phyloP scores from a whole-genome alignment of 208 protist species.

The Tritrichomonas foetus region DNA sequence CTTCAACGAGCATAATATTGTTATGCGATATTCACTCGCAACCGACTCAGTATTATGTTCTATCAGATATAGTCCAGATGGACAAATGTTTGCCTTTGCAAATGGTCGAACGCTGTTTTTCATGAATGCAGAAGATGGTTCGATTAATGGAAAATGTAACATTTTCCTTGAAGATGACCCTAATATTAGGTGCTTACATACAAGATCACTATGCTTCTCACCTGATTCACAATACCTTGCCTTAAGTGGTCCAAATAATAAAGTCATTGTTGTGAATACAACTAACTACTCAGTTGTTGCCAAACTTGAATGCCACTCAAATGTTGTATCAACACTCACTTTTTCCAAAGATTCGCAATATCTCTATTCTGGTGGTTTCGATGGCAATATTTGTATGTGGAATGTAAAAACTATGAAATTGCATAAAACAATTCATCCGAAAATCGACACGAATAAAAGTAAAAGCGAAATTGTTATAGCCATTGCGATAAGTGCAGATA shows the following conservation, averaged over 20 bases:
- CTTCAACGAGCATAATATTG: too few species aligned
- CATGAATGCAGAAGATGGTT: neutral
- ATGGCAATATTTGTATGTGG: slow-evolving; percentile 24
- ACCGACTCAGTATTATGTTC: neutral
- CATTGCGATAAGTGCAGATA: neutral
- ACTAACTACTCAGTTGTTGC: neutral
- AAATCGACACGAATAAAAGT: neutral
- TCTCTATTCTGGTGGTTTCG: neutral
- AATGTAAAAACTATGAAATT: neutral
- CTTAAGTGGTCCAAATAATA: neutral
- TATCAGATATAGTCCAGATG: neutral
- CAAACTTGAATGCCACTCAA: neutral
- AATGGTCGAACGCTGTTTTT: neutral
- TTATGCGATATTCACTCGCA: neutral
- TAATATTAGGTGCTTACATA: neutral
- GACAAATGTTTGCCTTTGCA: neutral
- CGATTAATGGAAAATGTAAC: neutral
- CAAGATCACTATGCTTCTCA: neutral
- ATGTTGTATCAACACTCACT: neutral
- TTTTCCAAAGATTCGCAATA: neutral
- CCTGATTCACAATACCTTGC: neutral
- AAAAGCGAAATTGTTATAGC: neutral
- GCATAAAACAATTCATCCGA: neutral
- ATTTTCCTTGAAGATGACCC: neutral
- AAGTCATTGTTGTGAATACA: too few species aligned